Evolutionary conservation across 331 rosid species (phyloP).

Genomic region (Acacia concinna): DNA sequence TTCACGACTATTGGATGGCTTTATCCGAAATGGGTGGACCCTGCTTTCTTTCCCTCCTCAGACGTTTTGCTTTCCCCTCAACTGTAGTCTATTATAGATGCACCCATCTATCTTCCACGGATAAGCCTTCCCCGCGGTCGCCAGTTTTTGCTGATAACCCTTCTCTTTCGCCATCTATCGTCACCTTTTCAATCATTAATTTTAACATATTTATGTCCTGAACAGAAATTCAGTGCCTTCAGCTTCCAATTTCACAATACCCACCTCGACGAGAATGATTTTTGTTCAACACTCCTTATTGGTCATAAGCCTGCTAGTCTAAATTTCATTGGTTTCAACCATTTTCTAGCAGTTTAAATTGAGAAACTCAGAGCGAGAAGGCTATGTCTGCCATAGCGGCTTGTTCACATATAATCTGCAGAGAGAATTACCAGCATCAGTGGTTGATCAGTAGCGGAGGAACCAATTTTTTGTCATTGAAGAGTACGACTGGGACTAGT

Average conservation of each 20-base stretch:
- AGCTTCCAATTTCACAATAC: not conserved
- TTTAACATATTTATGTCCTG: not conserved
- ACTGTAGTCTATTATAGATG: not conserved
- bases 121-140: slow-evolving; percentile 31
- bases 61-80: not conserved
- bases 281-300: not conserved
- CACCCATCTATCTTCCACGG: slow-evolving; percentile 23
- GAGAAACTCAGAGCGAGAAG: not conserved
- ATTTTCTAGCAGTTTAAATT: not conserved
- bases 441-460: slow-evolving; percentile 28
- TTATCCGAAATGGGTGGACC: slow-evolving; percentile 17
- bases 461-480: slow-evolving; percentile 22
- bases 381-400: slow-evolving; percentile 61
- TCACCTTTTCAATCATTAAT: not conserved
- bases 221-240: not conserved
- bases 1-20: not conserved
- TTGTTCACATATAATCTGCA: slow-evolving; percentile 45
- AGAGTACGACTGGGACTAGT: slow-evolving; percentile 33
- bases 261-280: slow-evolving; percentile 6
- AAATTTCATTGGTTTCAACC: not conserved
- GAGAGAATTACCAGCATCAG: slow-evolving; percentile 39
- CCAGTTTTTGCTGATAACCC: not conserved
- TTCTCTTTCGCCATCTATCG: not conserved
- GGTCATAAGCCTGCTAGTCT: slow-evolving; percentile 14
- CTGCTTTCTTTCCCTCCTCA: not conserved